These are phyloP conservation scores for Pythium phragmiticola DNA, from an alignment of 352 stramenopile genomes.

Conservation along the genomic window DNA sequence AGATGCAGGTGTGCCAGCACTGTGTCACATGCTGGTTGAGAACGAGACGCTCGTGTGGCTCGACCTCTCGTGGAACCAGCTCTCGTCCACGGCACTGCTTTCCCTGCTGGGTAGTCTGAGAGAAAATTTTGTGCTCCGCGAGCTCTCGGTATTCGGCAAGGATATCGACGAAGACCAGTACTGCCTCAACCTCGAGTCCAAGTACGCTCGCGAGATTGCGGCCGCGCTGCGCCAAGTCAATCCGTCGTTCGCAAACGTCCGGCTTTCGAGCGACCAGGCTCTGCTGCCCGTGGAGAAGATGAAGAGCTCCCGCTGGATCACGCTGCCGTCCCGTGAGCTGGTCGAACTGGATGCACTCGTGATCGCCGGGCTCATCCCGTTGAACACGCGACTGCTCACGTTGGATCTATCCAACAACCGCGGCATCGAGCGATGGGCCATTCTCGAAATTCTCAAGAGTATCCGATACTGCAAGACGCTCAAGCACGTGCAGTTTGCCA, in stretches of 20 bases:
- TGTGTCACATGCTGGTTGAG: constrained; percentile 51
- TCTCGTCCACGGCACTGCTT: constrained; percentile 44
- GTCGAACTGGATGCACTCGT: constrained; percentile 65
- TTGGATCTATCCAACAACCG: constrained; percentile 68
- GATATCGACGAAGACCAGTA: constrained; percentile 54
- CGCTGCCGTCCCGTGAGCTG: constrained; percentile 33
- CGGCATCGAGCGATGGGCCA: constrained; percentile 44
- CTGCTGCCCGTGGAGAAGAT: constrained; percentile 60
- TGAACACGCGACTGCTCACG: constrained; percentile 53
- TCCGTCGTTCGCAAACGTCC: constrained; percentile 41
- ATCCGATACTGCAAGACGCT: constrained; percentile 57
- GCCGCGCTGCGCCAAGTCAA: constrained; percentile 51
- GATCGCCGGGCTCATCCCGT: constrained; percentile 51
- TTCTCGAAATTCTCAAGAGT: constrained; percentile 53
- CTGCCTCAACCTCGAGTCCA: constrained; percentile 56
- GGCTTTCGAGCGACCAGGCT: constrained; percentile 42
- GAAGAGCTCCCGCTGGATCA: constrained; percentile 61
- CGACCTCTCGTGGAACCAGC: constrained; percentile 66
- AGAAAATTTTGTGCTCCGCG: constrained; percentile 59
- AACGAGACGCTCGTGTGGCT: constrained; percentile 73
- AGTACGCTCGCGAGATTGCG: constrained; percentile 47
- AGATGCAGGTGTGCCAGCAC: constrained; percentile 34
- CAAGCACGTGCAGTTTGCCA: constrained; percentile 47
- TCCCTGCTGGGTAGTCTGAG: constrained; percentile 39
- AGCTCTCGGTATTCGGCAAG: constrained; percentile 46